These are phyloP conservation scores for Closterium sp. DNA, from an alignment of 139 green algal genomes.

Conservation along the genomic window DNA sequence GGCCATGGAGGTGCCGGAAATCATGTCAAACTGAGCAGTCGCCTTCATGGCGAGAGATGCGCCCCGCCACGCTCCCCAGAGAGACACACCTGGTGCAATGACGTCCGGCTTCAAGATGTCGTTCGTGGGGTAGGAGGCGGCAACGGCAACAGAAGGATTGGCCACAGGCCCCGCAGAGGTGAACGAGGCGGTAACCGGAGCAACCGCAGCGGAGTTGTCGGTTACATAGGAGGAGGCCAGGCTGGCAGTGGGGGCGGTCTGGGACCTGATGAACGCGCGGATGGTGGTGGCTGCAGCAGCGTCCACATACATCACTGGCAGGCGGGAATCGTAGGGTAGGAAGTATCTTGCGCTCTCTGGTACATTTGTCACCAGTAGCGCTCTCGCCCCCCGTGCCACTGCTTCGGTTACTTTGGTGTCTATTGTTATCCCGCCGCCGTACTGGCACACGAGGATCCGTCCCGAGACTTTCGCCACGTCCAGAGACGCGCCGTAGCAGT, in stretches of 20 bases:
- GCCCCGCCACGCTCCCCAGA: constrained; percentile 9
- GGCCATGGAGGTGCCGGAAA: constrained; percentile 46
- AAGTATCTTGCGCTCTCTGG: not conserved
- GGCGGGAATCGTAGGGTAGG: not conserved
- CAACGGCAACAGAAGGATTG: not conserved
- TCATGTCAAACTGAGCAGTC: constrained; percentile 17
- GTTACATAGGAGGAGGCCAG: not conserved
- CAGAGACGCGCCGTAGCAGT: not conserved
- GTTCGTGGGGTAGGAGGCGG: not conserved
- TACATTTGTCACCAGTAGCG: not conserved
- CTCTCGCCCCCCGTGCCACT: not conserved
- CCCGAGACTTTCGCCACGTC: not conserved
- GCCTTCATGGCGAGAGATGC: not conserved
- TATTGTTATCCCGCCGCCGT: not conserved
- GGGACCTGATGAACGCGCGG: not conserved
- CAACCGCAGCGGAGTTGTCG: not conserved
- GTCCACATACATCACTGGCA: not conserved
- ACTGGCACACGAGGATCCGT: not conserved
- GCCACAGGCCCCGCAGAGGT: not conserved
- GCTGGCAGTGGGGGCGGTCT: not conserved
- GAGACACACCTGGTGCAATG: constrained; percentile 10
- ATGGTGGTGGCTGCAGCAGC: not conserved
- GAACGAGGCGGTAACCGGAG: not conserved
- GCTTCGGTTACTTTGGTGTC: not conserved
- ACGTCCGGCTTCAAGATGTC: constrained; percentile 31